Percentiles rank a stretch among this genome's conserved stretches.
phyloP scores from a whole-genome alignment of 768 basidiomycete species.

The Boletellus sp. region DNA sequence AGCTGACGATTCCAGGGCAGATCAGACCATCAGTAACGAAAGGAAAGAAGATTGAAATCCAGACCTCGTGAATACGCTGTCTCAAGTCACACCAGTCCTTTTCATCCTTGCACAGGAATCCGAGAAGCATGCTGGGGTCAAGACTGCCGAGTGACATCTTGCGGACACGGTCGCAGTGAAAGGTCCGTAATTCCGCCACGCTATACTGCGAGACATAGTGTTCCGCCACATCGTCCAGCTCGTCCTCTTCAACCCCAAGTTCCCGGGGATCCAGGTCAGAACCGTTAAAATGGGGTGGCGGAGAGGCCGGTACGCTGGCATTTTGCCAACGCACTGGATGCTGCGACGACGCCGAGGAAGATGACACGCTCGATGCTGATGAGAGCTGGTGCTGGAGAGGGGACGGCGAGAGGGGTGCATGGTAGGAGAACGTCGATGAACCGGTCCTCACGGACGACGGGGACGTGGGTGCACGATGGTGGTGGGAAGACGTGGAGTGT shows the following conservation, averaged over 20 bases:
- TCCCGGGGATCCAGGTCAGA: constrained; percentile 39
- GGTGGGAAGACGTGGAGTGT: constrained; percentile 21
- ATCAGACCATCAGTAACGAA: constrained; percentile 3
- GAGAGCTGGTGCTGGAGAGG: constrained; percentile 66
- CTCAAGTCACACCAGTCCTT: constrained; percentile 83
- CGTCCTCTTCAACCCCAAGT: constrained; percentile 29
- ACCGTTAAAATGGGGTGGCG: constrained; percentile 18
- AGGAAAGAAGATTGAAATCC: constrained; percentile 29
- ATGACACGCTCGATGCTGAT: constrained; percentile 31
- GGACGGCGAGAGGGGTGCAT: constrained; percentile 57
- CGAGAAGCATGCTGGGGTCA: constrained; percentile 96
- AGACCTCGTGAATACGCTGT: constrained; percentile 65
- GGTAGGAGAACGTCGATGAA: constrained; percentile 51
- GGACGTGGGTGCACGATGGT: constrained; percentile 42
- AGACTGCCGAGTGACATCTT: constrained; percentile 91
- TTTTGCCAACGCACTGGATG: constrained; percentile 29
- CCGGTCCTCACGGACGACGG: constrained; percentile 51
- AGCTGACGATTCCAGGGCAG: constrained; percentile 1
- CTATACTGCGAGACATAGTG: constrained; percentile 76
- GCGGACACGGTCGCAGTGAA: constrained; percentile 94
- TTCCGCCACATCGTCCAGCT: constrained; percentile 46
- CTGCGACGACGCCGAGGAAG: constrained; percentile 32
- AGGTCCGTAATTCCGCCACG: constrained; percentile 72
- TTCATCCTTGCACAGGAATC: constrained; percentile 83
- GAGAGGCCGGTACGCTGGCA: constrained; percentile 20